Percentiles rank a stretch among this genome's conserved stretches.
phyloP scores from a whole-genome alignment of 2,329 filamentous ascomycete species.

The Sclerotiophoma versabilis region DNA sequence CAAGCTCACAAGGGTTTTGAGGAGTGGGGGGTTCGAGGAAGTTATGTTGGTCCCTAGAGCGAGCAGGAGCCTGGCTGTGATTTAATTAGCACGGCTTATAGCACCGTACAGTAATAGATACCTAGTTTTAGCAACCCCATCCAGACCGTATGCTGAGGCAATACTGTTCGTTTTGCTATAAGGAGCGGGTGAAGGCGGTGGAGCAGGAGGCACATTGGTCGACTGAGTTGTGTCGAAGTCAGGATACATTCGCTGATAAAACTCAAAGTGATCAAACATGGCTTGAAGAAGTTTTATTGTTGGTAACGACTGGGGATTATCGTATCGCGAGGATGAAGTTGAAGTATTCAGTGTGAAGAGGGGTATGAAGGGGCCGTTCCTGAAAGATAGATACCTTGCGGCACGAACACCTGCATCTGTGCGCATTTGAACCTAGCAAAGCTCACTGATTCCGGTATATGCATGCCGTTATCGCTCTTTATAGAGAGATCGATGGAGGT shows the following conservation, averaged over 20 bases:
- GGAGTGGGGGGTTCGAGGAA: background rate
- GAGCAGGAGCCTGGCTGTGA: background rate
- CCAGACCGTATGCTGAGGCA: background rate
- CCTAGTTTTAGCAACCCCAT: background rate
- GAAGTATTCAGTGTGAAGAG: background rate
- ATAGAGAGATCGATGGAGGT: background rate
- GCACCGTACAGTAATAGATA: background rate
- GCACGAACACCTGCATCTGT: background rate
- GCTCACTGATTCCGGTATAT: background rate
- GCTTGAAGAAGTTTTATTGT: background rate
- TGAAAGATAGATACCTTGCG: background rate
- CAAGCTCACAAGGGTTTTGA: background rate
- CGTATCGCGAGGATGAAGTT: background rate
- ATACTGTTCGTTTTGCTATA: background rate
- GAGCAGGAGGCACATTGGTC: background rate
- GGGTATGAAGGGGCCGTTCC: background rate
- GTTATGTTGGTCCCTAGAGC: background rate
- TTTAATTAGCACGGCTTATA: background rate
- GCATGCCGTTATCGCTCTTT: background rate
- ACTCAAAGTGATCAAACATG: background rate
- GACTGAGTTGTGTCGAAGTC: background rate
- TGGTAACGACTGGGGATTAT: background rate
- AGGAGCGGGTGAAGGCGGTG: background rate
- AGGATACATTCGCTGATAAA: background rate
- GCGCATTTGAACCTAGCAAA: background rate